A percentile compares a stretch with the other conserved stretches of the same genome.
Conservation (phyloP, 2,329 filamentous ascomycete genomes). For the Alternaria viburni region DNA sequence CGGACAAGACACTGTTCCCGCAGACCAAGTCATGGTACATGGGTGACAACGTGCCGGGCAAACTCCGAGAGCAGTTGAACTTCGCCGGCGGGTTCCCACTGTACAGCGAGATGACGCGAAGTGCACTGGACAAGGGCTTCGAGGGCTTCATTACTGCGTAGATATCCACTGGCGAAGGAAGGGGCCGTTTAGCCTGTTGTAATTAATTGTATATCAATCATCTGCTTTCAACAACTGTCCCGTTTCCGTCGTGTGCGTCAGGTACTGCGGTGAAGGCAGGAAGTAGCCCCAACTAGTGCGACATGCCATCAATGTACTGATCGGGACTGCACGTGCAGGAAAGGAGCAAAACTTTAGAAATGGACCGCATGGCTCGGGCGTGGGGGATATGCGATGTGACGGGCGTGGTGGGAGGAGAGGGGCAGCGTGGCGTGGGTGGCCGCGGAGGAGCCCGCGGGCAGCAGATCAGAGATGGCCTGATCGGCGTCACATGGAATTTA, state of each 20-base stretch:
- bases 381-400: background rate
- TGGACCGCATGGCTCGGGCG: background rate
- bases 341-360: background rate
- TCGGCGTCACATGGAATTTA: constrained; percentile 26
- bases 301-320: background rate
- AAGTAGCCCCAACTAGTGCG: background rate
- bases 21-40: constrained; percentile 53
- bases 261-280: background rate
- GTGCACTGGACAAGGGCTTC: constrained; percentile 46
- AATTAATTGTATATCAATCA: background rate
- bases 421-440: background rate
- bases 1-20: constrained; percentile 52
- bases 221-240: background rate
- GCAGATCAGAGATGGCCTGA: background rate
- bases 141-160: constrained; percentile 44
- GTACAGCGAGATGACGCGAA: constrained; percentile 50
- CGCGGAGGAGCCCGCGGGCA: constrained; percentile 6
- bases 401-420: background rate
- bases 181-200: background rate
- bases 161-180: background rate
- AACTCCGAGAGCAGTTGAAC: constrained; percentile 53
- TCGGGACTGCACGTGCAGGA: background rate
- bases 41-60: constrained; percentile 55
- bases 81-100: constrained; percentile 52
- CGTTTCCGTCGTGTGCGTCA: background rate